Percentiles rank a stretch among this genome's conserved stretches.
Conservation (phyloP, 2,329 filamentous ascomycete genomes). For the Aspergillus chevalieri region DNA sequence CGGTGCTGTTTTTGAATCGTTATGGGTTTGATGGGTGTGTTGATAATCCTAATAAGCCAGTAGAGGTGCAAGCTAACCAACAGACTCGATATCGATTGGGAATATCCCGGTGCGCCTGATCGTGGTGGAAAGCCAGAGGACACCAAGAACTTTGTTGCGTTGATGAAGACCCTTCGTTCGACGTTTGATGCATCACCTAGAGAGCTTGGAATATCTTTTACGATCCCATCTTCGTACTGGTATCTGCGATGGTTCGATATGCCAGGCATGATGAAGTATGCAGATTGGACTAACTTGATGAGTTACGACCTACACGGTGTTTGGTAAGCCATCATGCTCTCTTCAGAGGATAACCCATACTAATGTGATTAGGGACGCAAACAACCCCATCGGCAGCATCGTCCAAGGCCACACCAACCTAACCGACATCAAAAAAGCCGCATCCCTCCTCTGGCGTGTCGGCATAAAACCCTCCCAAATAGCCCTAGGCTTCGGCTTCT, state of each 20-base stretch:
- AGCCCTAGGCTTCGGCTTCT: slow-evolving; percentile 24
- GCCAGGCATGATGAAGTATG: slow-evolving; percentile 3
- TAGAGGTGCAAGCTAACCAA: too few species aligned
- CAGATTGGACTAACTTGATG: slow-evolving; percentile 20
- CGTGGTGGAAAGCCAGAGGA: slow-evolving; percentile 35
- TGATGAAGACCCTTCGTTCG: slow-evolving; percentile 3
- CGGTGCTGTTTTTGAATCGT: slow-evolving; percentile 34
- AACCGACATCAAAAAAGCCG: slow-evolving; percentile 25
- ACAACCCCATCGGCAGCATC: slow-evolving; percentile 3
- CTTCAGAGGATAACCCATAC: not conserved
- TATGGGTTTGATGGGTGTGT: slow-evolving; percentile 37
- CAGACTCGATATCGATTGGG: slow-evolving; percentile 45
- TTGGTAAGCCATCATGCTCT: slow-evolving; percentile 1
- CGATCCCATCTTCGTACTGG: slow-evolving; percentile 20
- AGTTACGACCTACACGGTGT: slow-evolving; percentile 21
- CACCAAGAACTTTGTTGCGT: slow-evolving; percentile 23
- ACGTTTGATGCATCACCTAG: not conserved
- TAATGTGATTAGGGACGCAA: slow-evolving; percentile 2
- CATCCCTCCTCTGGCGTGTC: slow-evolving; percentile 23
- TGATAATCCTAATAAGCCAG: too few species aligned
- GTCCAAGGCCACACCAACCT: slow-evolving; percentile 10
- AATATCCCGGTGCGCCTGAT: slow-evolving; percentile 33
- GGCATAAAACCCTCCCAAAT: slow-evolving; percentile 22
- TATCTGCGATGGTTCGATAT: slow-evolving; percentile 24
- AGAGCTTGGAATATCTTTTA: slow-evolving; percentile 11